Base-by-base conservation (phyloP, 495 filamentous ascomycete genomes). In the Penicillium psychrofluorescens region DNA sequence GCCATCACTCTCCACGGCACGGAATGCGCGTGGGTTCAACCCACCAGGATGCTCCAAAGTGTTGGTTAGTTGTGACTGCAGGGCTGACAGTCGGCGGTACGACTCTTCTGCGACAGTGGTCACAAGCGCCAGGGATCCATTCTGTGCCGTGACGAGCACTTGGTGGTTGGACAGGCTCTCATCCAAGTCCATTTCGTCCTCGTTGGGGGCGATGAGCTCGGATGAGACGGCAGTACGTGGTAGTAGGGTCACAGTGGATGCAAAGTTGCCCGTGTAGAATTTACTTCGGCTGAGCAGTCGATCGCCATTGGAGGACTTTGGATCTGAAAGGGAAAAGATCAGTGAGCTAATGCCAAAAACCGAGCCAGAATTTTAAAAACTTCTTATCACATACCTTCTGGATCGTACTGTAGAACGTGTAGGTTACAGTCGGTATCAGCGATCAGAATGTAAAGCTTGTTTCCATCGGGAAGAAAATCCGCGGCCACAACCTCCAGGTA, bases 401-500 rank as follows among this genome's bases (percentile, higher is more conserved):
- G 94, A 58, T 97, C 89, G 58, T 90, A 99, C 63, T 97, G 88
- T 38, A 96, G 58, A 6, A 95, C 72, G 56, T 95, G 88, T 32
- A 99, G 62, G 56, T 88, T 85, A 43, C 84, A 85, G 49, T 95
- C 87, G 32, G 85, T 79, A 62, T 96, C 90, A 13, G 84, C 81
- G 32, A 87, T 83, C 7, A 95, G 71, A 44, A 97, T 81, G 59
- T 81, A 86, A 10, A 99, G 72, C 46, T 87, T 83, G 40, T 84
- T 81, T 10, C 86, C 89, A 52, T 89, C 81, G 0, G 94, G 92
- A 4, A 97, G 70, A 62, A 99, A 92, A 42, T 95, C 90, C 7
- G 86, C 87, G 8, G 82, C 77, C 15, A 92, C 62, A 10, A 92
- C 81, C 60, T 94, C 88, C 44, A 95, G 66, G 36, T 77, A 77